Conservation (phyloP, 306 rosid genomes). For the Lathyrus sativus region DNA sequence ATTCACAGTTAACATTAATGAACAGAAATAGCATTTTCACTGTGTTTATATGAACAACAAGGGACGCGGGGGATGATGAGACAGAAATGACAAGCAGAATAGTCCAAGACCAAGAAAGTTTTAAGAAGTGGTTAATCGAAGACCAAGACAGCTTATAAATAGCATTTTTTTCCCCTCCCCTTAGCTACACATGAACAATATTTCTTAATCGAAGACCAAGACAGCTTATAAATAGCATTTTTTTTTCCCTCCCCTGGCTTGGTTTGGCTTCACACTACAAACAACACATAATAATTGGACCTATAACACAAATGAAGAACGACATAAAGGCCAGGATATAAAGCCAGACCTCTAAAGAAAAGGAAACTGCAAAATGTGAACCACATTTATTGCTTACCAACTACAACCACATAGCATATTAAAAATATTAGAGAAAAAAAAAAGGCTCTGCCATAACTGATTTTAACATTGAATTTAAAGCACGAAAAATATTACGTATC, state of each 20-base stretch:
- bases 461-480: conserved; percentile 4
- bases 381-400: conserved; percentile 23
- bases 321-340: conserved; percentile 7
- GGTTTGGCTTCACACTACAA: conserved; percentile 3
- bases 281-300: conserved; percentile 10
- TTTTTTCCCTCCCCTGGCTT: neutral
- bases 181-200: conserved; percentile 22
- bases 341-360: conserved; percentile 26
- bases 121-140: conserved; percentile 12
- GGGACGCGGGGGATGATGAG: neutral
- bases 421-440: neutral
- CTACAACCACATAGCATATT: conserved; percentile 22
- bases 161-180: neutral
- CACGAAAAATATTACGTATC: conserved; percentile 17
- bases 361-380: conserved; percentile 8
- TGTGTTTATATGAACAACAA: conserved; percentile 1
- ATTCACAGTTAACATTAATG: conserved; percentile 23
- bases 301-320: conserved; percentile 32
- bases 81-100: conserved; percentile 26
- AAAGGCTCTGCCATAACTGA: conserved; percentile 5
- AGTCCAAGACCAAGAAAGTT: conserved; percentile 26
- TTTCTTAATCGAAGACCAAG: conserved; percentile 16
- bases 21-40: conserved; percentile 22
- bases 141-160: conserved; percentile 24
- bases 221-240: conserved; percentile 2